Conservation (phyloP, 352 stramenopile genomes). For the Pythium aquatile region DNA sequence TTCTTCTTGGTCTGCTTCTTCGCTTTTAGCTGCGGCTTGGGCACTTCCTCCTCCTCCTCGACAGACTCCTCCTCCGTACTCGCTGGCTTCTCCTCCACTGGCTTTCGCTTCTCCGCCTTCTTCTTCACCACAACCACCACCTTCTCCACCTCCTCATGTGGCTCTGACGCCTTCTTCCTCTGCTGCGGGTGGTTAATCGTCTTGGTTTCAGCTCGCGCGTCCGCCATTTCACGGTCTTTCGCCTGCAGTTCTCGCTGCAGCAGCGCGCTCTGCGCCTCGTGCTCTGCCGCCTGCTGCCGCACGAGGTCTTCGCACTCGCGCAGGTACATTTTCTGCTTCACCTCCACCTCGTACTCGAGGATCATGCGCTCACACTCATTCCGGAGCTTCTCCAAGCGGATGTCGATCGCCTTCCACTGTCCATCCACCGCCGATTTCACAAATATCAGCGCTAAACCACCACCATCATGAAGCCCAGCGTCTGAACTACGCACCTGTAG, state of each 20-base stretch:
- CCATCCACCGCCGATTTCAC: neutral
- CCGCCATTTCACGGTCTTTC: constrained; percentile 6
- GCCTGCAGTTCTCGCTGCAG: constrained; percentile 7
- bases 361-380: constrained; percentile 57
- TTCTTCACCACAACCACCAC: constrained; percentile 13
- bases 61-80: constrained; percentile 4
- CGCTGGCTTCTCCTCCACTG: constrained; percentile 20
- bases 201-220: neutral
- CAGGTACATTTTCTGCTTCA: constrained; percentile 43
- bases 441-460: neutral
- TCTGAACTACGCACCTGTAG: constrained; percentile 43
- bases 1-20: constrained; percentile 8
- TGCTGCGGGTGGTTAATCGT: neutral
- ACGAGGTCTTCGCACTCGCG: constrained; percentile 39
- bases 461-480: constrained; percentile 4
- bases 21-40: neutral
- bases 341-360: constrained; percentile 49
- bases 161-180: neutral
- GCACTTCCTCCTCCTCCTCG: neutral
- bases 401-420: constrained; percentile 65
- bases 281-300: constrained; percentile 23
- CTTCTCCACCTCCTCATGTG: constrained; percentile 14
- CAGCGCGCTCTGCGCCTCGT: constrained; percentile 17
- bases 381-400: constrained; percentile 47
- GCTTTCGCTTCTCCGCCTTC: constrained; percentile 7